These are phyloP conservation scores for Boletus eberwhitei DNA, from an alignment of 768 basidiomycete genomes.

Conservation along the genomic window DNA sequence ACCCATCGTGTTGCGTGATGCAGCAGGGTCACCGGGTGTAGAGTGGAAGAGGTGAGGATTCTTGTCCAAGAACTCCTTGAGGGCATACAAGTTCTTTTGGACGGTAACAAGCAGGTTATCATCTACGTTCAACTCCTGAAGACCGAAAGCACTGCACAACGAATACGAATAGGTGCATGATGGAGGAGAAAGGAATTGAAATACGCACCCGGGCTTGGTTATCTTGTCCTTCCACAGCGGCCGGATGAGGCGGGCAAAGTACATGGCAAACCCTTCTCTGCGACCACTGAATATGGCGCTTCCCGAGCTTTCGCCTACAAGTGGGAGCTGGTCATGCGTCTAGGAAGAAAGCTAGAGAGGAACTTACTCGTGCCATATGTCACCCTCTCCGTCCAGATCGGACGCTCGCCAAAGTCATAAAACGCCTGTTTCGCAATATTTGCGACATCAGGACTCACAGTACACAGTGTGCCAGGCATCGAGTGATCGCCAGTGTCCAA, in stretches of 20 bases:
- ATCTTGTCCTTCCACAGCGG: constrained; percentile 87
- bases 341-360: neutral
- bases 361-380: constrained; percentile 71
- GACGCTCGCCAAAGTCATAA: constrained; percentile 81
- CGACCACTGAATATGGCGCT: constrained; percentile 82
- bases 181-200: neutral
- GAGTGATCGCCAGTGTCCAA: constrained; percentile 56
- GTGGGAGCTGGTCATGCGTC: neutral
- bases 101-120: constrained; percentile 63
- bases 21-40: constrained; percentile 64
- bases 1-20: constrained; percentile 50
- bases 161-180: neutral
- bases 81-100: constrained; percentile 73
- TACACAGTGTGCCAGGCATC: constrained; percentile 43
- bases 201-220: constrained; percentile 55
- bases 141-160: constrained; percentile 36
- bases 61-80: constrained; percentile 74
- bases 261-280: constrained; percentile 83
- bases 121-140: constrained; percentile 58
- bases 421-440: constrained; percentile 80
- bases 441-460: constrained; percentile 58
- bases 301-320: constrained; percentile 61
- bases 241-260: constrained; percentile 79
- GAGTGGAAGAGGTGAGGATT: constrained; percentile 86
- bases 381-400: constrained; percentile 75